Evolutionary conservation across 352 stramenopile species (phyloP), one percentile per base, ranked within the genome.

Genomic region (Phytophthora cactorum): DNA sequence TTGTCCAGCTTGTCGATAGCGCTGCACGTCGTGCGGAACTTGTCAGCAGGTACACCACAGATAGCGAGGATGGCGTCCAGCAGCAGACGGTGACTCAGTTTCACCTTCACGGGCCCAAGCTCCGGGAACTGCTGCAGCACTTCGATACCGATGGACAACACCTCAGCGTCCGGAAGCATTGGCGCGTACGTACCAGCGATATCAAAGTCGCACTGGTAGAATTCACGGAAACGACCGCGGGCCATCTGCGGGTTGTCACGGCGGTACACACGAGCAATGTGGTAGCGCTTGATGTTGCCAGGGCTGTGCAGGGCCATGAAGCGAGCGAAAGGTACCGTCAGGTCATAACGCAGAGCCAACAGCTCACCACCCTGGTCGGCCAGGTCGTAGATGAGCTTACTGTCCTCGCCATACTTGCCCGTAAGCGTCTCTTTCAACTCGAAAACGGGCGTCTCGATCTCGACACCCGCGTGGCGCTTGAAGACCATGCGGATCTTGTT

Each of bases 1-100:
- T 99, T 99, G 86, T 99, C 97, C 22, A 99, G 86, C 83, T 99
- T 99, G 83, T 99, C 97, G 44, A 99, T 98, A 44, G 97, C 96
- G 64, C 91, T 98, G 75, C 97, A 99, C 47, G 98, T 99, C 36
- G 93, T 97, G 56, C 97, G 84, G 77, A 99, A 98, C 79, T 99
- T 99, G 51, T 98, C 96, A 17, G 87, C 63, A 6, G 97, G 97
- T 29, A 99, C 97, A 50, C 97, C 97, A 59, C 96, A 98, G 70
- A 99, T 97, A 52, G 98, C 95, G 29, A 99, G 84, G 56, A 99
- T 98, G 17, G 96, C 96, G 76, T 99, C 97, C 45, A 99, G 81
- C 51, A 99, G 77, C 45, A 94, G 80, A 50, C 97, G 91, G 83
- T 99, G 97, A 77, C 99, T 99, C 66, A 99, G 64, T 82, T 99